Evolutionary conservation across 2,329 filamentous ascomycete genomes (phyloP), one percentile per base, ranked within the genome.

Genomic region (Microsporum canis): DNA sequence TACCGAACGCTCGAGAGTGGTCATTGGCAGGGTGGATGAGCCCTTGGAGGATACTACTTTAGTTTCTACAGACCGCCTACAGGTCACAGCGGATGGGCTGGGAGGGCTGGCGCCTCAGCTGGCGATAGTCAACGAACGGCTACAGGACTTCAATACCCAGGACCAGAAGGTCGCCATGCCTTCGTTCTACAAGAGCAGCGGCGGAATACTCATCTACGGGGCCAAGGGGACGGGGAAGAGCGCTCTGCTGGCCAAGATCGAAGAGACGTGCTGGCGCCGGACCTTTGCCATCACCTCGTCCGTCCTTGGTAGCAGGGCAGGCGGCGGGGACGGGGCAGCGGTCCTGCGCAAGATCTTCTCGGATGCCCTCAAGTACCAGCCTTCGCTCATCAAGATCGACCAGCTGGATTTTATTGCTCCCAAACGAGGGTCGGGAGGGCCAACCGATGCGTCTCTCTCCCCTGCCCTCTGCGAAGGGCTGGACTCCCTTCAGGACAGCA

Each of bases 161-260:
- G 61, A 64, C 14, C 69, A 66, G 36, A 67, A 63, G 45, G 64
- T 71, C 41, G 65, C 63, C n/a, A 73, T 75, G 76, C 77, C 69
- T 60, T 68, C 65, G 49, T 80, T 71, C 60, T 76, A 72, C 66
- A 71, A 68, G 67, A 71, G 69, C 67, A 74, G 66, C 76, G 81
- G 82, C 59, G 84, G 84, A 0, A 80, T 94, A 39, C 79, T 94
- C 29, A 78, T 96, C 3, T 86, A 95, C 70, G 92, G 92, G 12
- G 86, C 88, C 17, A 83, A 84, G 64, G 91, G 92, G 8, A 95
- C 89, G 0, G 92, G 92, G 29, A 96, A 96, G 75, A 87, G 84
- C 0, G 80, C 88, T 65, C 77, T 96, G 0, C 76, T 96, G 0
- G 73, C 86, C 14, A 82, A 83, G 36, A 78, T 96, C 23, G 82